Evolutionary conservation across 2,329 filamentous ascomycete species (phyloP), one percentile per base, ranked within the genome.

Genomic region (Botrytis paeoniae): DNA sequence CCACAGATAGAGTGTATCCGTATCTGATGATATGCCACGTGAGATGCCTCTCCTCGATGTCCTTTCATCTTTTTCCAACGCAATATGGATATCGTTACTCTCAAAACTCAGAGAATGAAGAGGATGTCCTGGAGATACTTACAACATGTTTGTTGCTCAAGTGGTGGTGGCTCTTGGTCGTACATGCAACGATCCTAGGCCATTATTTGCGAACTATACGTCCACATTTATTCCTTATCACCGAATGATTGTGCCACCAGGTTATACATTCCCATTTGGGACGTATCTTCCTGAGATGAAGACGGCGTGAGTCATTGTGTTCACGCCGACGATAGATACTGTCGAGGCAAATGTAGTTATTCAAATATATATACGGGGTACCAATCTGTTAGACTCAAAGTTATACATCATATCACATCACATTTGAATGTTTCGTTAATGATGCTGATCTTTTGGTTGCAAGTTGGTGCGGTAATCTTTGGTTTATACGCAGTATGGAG

Each of bases 231-330:
- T 16, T 37, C 22, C n/a, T 29, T 71, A 60, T 59, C 61, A 65
- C n/a, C 25, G 43, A 25, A 8, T 22, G 18, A 35, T 43, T 45
- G 60, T 37, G 37, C 16, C 45, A 14, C n/a, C n/a, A 35, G 60
- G n/a, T n/a, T 68, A 22, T 22, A 72, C 62, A 39, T 72, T 60
- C 70, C 70, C 2, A 60, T 59, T 72, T 51, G 57, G 41, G 70
- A 9, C 35, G 29, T 39, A 7, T 59, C 37, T 68, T 72, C 70
- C 70, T 68, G 70, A 51, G 39, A 14, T 69, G 32, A 18, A 29
- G n/a, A 68, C 14, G 32, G 48, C 14, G 39, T 43, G 65, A 68
- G 32, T 60, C 64, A 29, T 14, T 12, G 6, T 22, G 35, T 32
- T 25, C 43, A 64, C 32, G 43, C 12, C 41, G 48, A 62, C 37